These are phyloP conservation scores for Fusarium hostae DNA, from an alignment of 2,329 filamentous ascomycete genomes.

Conservation along the genomic window DNA sequence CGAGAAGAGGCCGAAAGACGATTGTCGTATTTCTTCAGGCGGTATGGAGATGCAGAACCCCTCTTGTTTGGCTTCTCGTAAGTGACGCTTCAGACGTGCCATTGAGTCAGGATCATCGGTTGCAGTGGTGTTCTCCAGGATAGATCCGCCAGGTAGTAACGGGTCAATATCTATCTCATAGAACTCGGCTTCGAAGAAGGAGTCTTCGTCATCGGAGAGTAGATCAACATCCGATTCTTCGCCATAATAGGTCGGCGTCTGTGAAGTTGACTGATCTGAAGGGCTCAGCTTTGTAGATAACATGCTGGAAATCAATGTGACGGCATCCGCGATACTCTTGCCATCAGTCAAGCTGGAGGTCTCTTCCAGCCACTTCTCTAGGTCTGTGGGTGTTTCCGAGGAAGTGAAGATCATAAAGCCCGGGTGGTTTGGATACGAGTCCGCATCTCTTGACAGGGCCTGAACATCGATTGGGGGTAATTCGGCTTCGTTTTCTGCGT, in stretches of 20 bases:
- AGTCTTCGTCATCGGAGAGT: slow-evolving; percentile 17
- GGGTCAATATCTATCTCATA: slow-evolving; percentile 30
- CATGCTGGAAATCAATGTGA: slow-evolving; percentile 27
- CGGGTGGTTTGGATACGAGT: slow-evolving; percentile 52
- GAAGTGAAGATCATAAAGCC: slow-evolving; percentile 58
- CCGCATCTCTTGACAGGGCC: slow-evolving; percentile 50
- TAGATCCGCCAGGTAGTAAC: slow-evolving; percentile 4
- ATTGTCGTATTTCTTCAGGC: slow-evolving; percentile 55
- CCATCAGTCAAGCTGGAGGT: slow-evolving; percentile 48
- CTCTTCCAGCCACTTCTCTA: slow-evolving; percentile 59
- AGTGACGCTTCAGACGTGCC: slow-evolving; percentile 37
- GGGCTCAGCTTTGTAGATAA: slow-evolving; percentile 24
- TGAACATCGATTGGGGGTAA: slow-evolving; percentile 51
- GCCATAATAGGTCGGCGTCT: neutral
- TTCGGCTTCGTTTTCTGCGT: slow-evolving; percentile 34
- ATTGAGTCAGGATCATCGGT: neutral
- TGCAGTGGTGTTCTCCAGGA: neutral
- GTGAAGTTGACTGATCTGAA: neutral
- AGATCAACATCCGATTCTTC: slow-evolving; percentile 12
- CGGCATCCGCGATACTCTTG: slow-evolving; percentile 41
- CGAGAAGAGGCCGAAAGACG: slow-evolving; percentile 63
- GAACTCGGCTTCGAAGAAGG: slow-evolving; percentile 30
- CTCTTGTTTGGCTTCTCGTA: slow-evolving; percentile 68
- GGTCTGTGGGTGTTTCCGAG: slow-evolving; percentile 49
- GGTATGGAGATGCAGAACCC: slow-evolving; percentile 78